These are phyloP conservation scores for Pistacia vera DNA, from an alignment of 345 rosid species.

Conservation along the genomic window DNA sequence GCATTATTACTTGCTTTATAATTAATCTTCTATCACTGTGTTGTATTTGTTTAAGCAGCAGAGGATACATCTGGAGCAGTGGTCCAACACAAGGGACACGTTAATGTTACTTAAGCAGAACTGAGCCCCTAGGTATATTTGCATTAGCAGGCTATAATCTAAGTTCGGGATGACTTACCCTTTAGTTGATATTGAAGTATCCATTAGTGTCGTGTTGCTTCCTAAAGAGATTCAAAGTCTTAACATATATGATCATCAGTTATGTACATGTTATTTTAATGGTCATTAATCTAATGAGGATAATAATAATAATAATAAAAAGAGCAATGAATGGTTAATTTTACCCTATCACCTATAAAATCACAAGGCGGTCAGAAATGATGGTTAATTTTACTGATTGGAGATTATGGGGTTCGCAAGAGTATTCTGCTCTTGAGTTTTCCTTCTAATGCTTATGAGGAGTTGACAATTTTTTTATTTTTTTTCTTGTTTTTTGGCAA, in stretches of 20 bases:
- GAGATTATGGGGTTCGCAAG: no score
- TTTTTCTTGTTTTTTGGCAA: no score
- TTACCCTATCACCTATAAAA: no score
- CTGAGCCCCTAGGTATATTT: conserved; percentile 79
- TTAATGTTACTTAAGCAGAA: conserved; percentile 81
- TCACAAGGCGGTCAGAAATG: no score
- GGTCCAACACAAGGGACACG: conserved; percentile 85
- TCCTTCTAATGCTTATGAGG: no score
- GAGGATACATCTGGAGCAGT: conserved; percentile 75
- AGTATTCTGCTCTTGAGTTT: no score
- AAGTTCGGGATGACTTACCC: neutral
- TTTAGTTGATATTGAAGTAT: conserved; percentile 4
- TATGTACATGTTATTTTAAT: no score
- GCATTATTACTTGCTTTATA: neutral
- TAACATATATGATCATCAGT: neutral
- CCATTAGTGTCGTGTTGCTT: neutral
- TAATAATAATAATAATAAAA: no score
- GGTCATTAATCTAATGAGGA: no score
- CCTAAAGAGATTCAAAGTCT: neutral
- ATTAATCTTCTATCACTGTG: neutral
- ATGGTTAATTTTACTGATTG: no score
- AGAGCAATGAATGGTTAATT: no score
- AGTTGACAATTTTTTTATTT: no score
- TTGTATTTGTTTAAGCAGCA: conserved; percentile 33
- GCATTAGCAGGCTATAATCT: conserved; percentile 8